Conservation (phyloP, 2,329 filamentous ascomycete species). For the Neophaeococcomyces mojaviensis region DNA sequence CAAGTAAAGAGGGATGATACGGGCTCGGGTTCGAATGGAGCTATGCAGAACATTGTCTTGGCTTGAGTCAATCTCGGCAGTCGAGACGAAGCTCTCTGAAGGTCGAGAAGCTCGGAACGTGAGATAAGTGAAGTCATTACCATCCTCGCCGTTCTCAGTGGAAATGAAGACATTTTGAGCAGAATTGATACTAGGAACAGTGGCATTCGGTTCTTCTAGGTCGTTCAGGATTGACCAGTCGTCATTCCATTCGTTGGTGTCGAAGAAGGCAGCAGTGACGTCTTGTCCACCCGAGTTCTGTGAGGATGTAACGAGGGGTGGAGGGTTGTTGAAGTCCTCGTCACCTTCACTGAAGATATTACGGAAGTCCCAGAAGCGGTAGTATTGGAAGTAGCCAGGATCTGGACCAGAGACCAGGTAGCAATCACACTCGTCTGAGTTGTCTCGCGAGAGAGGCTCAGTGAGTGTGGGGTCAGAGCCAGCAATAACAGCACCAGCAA, state of each 20-base stretch:
- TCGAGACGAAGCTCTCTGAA: slow-evolving; percentile 37
- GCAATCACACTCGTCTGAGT: slow-evolving; percentile 36
- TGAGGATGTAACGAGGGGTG: slow-evolving; percentile 20
- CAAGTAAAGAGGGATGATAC: slow-evolving; percentile 29
- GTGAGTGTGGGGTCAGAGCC: not conserved
- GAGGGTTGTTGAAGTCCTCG: slow-evolving; percentile 24
- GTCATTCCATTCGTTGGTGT: slow-evolving; percentile 27
- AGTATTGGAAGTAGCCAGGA: slow-evolving; percentile 43
- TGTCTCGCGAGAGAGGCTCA: not conserved
- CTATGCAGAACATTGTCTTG: slow-evolving; percentile 39
- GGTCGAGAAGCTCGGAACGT: slow-evolving; percentile 41
- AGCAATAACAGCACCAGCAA: not conserved
- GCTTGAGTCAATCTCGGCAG: slow-evolving; percentile 42
- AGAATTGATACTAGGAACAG: slow-evolving; percentile 38
- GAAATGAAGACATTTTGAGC: slow-evolving; percentile 41
- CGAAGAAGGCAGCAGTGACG: slow-evolving; percentile 26
- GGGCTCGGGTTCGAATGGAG: slow-evolving; percentile 42
- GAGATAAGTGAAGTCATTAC: slow-evolving; percentile 35
- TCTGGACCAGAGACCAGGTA: slow-evolving; percentile 36
- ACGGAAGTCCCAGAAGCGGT: slow-evolving; percentile 47
- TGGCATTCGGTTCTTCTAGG: slow-evolving; percentile 32
- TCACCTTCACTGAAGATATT: slow-evolving; percentile 28
- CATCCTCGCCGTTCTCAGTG: slow-evolving; percentile 20
- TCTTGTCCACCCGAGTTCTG: slow-evolving; percentile 18
- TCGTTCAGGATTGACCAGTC: slow-evolving; percentile 41